A percentile compares a stretch with the other conserved stretches of the same genome.
Evolutionary conservation across 2,329 filamentous ascomycete genomes (phyloP).

Genomic region (Verticillium zaregamsianum): DNA sequence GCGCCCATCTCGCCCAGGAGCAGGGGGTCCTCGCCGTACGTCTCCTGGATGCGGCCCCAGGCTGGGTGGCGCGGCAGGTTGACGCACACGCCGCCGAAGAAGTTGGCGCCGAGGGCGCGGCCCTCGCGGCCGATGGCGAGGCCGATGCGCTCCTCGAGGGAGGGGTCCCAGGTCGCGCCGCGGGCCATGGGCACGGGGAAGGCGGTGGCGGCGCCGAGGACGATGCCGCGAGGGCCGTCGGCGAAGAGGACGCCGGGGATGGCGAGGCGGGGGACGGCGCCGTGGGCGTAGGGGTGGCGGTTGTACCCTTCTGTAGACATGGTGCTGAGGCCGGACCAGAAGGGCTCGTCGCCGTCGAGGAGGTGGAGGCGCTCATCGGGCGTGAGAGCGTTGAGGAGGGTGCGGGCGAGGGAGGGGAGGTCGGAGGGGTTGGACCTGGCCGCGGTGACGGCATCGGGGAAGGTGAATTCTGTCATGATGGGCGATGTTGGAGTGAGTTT

Average conservation of each 20-base stretch:
- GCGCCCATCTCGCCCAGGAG: slow-evolving; percentile 15
- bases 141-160: slow-evolving; percentile 13
- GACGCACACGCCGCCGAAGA: slow-evolving; percentile 16
- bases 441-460: neutral
- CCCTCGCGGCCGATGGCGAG: slow-evolving; percentile 16
- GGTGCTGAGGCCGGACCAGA: neutral
- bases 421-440: neutral
- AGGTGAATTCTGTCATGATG: neutral
- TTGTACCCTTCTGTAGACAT: neutral
- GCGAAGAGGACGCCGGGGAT: slow-evolving; percentile 13
- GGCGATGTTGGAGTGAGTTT: too few relatives aligned
- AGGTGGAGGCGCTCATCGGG: neutral
- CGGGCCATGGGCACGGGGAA: slow-evolving; percentile 17
- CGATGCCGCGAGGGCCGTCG: slow-evolving; percentile 14
- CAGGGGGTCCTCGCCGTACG: slow-evolving; percentile 17
- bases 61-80: slow-evolving; percentile 18
- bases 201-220: slow-evolving; percentile 11
- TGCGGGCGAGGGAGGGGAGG: neutral
- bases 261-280: slow-evolving; percentile 9
- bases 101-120: slow-evolving; percentile 14
- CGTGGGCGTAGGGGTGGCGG: slow-evolving; percentile 2
- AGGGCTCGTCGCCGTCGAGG: neutral
- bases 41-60: slow-evolving; percentile 18
- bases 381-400: neutral
- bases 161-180: slow-evolving; percentile 16